Percentiles rank a stretch among this genome's conserved stretches.
These are phyloP conservation scores for Ogataea hybrid DNA, from an alignment of 1,139 yeast species.

Conservation along the genomic window DNA sequence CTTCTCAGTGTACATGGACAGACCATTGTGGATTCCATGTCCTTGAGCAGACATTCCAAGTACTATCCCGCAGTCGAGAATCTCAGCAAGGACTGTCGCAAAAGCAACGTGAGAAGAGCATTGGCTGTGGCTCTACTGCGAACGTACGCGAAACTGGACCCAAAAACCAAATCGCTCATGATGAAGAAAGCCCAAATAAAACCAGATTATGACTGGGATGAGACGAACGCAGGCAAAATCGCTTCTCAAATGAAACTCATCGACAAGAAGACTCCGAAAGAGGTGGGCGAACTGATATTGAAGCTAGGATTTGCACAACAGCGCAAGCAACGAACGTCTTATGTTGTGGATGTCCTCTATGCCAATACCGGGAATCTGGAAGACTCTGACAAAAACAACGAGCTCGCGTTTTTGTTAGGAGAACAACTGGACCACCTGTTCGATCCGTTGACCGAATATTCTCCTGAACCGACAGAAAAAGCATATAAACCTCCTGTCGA, in stretches of 20 bases:
- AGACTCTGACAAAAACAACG: constrained; percentile 66
- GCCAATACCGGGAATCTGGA: constrained; percentile 38
- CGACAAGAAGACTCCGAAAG: constrained; percentile 47
- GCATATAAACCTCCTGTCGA: constrained; percentile 54
- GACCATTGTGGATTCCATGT: constrained; percentile 57
- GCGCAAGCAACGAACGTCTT: constrained; percentile 51
- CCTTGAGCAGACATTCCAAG: constrained; percentile 59
- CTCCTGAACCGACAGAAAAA: constrained; percentile 81
- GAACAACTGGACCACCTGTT: constrained; percentile 84
- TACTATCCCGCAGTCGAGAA: constrained; percentile 81
- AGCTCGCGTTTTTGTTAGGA: constrained; percentile 71
- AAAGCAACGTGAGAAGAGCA: constrained; percentile 66
- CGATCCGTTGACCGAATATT: constrained; percentile 86
- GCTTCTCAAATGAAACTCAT: constrained; percentile 62
- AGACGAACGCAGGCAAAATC: constrained; percentile 74
- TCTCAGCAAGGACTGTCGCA: constrained; percentile 46
- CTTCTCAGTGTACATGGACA: constrained; percentile 72
- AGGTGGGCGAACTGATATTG: constrained; percentile 51
- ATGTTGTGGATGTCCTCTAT: constrained; percentile 73
- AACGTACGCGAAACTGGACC: constrained; percentile 56
- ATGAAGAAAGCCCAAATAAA: constrained; percentile 28
- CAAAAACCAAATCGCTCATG: constrained; percentile 24
- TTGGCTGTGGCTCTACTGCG: constrained; percentile 74
- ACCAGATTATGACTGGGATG: constrained; percentile 54
- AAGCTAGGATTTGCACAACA: constrained; percentile 57